These are phyloP conservation scores for Torulaspora microellipsoides DNA, from an alignment of 805 yeast genomes.

Conservation along the genomic window DNA sequence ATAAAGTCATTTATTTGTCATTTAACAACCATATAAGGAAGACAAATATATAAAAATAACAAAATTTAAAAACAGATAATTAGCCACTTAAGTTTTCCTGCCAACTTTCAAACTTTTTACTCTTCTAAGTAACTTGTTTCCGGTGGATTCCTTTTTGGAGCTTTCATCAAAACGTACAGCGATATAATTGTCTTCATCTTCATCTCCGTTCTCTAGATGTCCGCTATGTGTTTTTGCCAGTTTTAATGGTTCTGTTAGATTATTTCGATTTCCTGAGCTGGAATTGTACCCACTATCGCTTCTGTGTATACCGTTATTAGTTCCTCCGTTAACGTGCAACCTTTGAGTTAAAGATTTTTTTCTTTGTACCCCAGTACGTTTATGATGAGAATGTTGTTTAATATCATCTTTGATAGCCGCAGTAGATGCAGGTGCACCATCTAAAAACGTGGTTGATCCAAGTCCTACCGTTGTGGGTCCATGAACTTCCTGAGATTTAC, in stretches of 20 bases:
- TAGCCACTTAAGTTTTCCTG: slow-evolving; percentile 27
- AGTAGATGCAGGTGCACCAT: slow-evolving; percentile 88
- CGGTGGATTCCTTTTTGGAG: slow-evolving; percentile 32
- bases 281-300: background rate
- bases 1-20: no score
- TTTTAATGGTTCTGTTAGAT: slow-evolving; percentile 13
- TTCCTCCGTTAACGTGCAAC: slow-evolving; percentile 36
- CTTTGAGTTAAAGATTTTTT: slow-evolving; percentile 80
- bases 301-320: slow-evolving; percentile 3
- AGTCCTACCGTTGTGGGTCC: slow-evolving; percentile 84
- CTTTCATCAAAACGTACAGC: slow-evolving; percentile 28
- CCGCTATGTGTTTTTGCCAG: slow-evolving; percentile 21
- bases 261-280: background rate
- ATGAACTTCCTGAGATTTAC: slow-evolving; percentile 68
- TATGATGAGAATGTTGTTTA: slow-evolving; percentile 32
- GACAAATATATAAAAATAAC: slow-evolving; percentile 1
- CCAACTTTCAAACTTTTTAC: slow-evolving; percentile 87
- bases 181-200: slow-evolving; percentile 32
- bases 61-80: background rate
- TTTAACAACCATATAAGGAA: no score
- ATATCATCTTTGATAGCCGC: slow-evolving; percentile 40
- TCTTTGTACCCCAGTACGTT: slow-evolving; percentile 53
- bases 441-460: slow-evolving; percentile 87
- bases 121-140: slow-evolving; percentile 67
- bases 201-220: slow-evolving; percentile 19